phyloP scores from a whole-genome alignment of 73 alveolate genomes.

The Paramecium caudatum region DNA sequence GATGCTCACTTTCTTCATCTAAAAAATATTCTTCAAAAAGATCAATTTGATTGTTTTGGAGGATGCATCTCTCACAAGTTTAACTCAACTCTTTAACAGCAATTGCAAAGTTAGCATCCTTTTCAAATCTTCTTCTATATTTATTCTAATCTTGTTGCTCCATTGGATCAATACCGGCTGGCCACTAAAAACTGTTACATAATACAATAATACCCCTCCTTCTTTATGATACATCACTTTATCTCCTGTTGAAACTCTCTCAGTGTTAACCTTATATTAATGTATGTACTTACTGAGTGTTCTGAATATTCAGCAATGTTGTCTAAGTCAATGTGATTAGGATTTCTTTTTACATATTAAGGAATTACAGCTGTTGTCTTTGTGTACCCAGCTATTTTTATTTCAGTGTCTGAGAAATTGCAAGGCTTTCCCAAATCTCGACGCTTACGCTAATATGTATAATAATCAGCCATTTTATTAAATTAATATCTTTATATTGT shows the following conservation, averaged over 20 bases:
- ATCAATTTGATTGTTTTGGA: conserved; percentile 97
- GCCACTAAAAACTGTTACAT: conserved; percentile 86
- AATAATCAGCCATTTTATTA: conserved; percentile 80
- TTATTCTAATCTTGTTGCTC: conserved; percentile 89
- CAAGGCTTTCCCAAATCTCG: conserved; percentile 91
- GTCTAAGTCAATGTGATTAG: conserved; percentile 85
- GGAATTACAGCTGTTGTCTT: conserved; percentile 68
- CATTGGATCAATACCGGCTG: conserved; percentile 88
- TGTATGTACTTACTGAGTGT: conserved; percentile 81
- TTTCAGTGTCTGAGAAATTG: conserved; percentile 91
- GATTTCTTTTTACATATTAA: conserved; percentile 83
- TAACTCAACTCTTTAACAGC: conserved; percentile 91
- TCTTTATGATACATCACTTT: conserved; percentile 93
- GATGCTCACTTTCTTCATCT: conserved; percentile 94
- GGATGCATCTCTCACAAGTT: conserved; percentile 89
- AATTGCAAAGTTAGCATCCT: conserved; percentile 90
- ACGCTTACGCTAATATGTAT: conserved; percentile 88
- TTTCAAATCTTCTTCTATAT: conserved; percentile 86
- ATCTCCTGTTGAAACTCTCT: conserved; percentile 87
- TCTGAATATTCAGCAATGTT: conserved; percentile 89
- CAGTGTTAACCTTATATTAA: conserved; percentile 87
- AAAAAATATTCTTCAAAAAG: conserved; percentile 97
- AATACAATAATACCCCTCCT: conserved; percentile 85
- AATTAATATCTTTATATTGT: no score
- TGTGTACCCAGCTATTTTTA: conserved; percentile 80